These are phyloP conservation scores for Coniophora puteana DNA, from an alignment of 1,284 basidiomycete species.

Conservation along the genomic window DNA sequence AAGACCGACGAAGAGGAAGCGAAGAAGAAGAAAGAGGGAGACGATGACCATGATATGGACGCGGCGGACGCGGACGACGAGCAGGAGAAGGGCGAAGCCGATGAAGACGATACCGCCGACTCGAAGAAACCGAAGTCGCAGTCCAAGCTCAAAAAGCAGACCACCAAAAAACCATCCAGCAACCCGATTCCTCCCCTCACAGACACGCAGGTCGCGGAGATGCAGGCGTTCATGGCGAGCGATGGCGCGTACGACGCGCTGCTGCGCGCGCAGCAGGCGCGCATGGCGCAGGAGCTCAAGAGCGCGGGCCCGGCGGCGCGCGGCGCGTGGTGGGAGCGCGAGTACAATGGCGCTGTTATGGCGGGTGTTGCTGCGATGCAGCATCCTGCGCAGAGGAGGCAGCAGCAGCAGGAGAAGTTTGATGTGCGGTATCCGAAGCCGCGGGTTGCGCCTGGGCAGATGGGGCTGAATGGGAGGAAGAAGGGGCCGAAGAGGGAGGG, in stretches of 20 bases:
- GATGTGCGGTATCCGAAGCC: slow-evolving; percentile 66
- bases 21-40: slow-evolving; percentile 8
- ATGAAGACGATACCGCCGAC: slow-evolving; percentile 16
- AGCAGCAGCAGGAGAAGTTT: slow-evolving; percentile 55
- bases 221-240: slow-evolving; percentile 42
- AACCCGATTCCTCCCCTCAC: slow-evolving; percentile 33
- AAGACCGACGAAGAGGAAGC: background rate
- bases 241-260: slow-evolving; percentile 44
- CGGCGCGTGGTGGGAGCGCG: slow-evolving; percentile 29
- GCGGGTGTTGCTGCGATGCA: too few relatives aligned
- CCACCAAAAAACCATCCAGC: too few relatives aligned
- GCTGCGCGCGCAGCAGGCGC: slow-evolving; percentile 25
- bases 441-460: slow-evolving; percentile 30
- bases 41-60: slow-evolving; percentile 23
- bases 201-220: slow-evolving; percentile 34
- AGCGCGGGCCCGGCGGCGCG: slow-evolving; percentile 22
- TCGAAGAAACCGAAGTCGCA: slow-evolving; percentile 5
- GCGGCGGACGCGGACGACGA: slow-evolving; percentile 7
- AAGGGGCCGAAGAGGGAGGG: slow-evolving; percentile 66
- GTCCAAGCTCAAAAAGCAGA: slow-evolving; percentile 18
- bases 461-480: slow-evolving; percentile 41
- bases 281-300: slow-evolving; percentile 25
- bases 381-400: slow-evolving; percentile 35
- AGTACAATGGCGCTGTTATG: slow-evolving; percentile 16
- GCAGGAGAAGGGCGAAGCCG: too few relatives aligned